Conservation (phyloP, 2,329 filamentous ascomycete species). For the Verticillium klebahnii region DNA sequence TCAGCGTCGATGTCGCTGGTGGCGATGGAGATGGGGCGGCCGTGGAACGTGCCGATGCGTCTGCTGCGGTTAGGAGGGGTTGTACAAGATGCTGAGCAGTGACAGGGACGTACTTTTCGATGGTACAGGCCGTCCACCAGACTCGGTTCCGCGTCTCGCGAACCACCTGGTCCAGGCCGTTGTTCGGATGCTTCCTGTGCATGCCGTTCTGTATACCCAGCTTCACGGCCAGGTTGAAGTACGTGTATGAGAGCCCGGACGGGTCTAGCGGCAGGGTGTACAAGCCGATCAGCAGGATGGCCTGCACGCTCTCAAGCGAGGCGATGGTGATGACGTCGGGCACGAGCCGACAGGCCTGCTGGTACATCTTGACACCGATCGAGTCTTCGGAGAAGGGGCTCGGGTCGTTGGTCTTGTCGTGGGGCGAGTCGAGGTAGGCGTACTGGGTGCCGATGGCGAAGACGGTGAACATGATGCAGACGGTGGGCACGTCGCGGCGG, state of each 20-base stretch:
- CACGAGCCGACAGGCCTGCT: conserved; percentile 48
- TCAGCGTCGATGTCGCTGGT: conserved; percentile 49
- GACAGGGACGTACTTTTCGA: conserved; percentile 40
- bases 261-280: conserved; percentile 52
- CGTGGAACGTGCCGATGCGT: conserved; percentile 51
- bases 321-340: conserved; percentile 53
- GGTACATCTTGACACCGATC: conserved; percentile 51
- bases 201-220: conserved; percentile 57
- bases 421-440: conserved; percentile 35
- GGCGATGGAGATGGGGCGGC: conserved; percentile 48
- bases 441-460: conserved; percentile 48
- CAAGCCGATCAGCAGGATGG: conserved; percentile 50
- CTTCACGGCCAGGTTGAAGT: conserved; percentile 50
- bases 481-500: conserved; percentile 33
- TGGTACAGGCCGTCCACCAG: conserved; percentile 53
- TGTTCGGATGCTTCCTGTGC: conserved; percentile 46
- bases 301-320: conserved; percentile 54
- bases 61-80: conserved; percentile 19
- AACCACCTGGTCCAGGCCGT: conserved; percentile 40
- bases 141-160: conserved; percentile 50
- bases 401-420: conserved; percentile 13
- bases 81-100: not conserved
- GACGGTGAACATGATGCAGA: conserved; percentile 41
- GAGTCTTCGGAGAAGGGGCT: conserved; percentile 41
- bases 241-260: conserved; percentile 52